Conservation (phyloP, 2,329 filamentous ascomycete genomes). For the Amylocarpus encephaloides region DNA sequence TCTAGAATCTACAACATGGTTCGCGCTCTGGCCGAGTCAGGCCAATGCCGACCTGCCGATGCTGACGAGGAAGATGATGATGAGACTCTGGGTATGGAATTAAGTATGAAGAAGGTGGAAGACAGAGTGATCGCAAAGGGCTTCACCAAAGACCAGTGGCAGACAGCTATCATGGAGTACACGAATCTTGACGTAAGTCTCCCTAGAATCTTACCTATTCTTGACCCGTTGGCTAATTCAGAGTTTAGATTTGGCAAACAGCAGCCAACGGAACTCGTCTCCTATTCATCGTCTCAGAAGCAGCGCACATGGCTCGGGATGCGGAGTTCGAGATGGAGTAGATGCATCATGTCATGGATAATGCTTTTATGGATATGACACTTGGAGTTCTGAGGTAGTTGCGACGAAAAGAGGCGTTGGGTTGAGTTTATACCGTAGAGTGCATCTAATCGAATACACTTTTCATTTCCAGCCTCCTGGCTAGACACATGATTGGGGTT, state of each 20-base stretch:
- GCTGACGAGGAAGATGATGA: slow-evolving; percentile 66
- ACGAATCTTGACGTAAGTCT: slow-evolving; percentile 77
- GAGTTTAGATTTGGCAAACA: slow-evolving; percentile 67
- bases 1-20: slow-evolving; percentile 95
- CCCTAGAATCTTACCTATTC: background rate
- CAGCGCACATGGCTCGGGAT: slow-evolving; percentile 35
- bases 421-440: slow-evolving; percentile 10
- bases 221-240: slow-evolving; percentile 33
- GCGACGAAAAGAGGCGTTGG: background rate
- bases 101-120: slow-evolving; percentile 82
- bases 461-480: background rate
- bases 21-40: slow-evolving; percentile 77
- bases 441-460: slow-evolving; percentile 6
- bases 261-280: slow-evolving; percentile 63
- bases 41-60: slow-evolving; percentile 46
- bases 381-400: slow-evolving; percentile 1
- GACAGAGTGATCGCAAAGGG: slow-evolving; percentile 93
- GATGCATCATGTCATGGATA: background rate
- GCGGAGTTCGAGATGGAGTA: slow-evolving; percentile 24
- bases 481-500: too few relatives aligned
- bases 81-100: slow-evolving; percentile 56
- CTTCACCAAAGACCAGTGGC: slow-evolving; percentile 91
- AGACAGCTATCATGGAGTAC: slow-evolving; percentile 83
- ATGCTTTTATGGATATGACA: slow-evolving; percentile 3
- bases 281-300: slow-evolving; percentile 59